Conservation (phyloP, 805 yeast genomes). For the Ogataea siamensis region DNA sequence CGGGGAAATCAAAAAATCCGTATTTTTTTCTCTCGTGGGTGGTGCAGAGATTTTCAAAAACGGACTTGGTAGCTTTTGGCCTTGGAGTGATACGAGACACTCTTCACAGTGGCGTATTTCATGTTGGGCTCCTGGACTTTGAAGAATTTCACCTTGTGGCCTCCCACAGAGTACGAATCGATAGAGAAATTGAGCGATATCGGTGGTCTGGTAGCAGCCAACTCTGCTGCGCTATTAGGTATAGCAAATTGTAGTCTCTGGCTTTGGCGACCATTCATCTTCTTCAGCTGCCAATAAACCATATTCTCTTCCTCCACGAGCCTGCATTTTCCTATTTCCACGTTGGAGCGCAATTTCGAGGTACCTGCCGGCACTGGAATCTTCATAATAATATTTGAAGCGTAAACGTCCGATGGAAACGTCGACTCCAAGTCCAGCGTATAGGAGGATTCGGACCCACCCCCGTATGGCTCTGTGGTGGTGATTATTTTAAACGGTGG, state of each 20-base stretch:
- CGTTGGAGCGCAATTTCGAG: slow-evolving; percentile 42
- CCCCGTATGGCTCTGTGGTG: slow-evolving; percentile 44
- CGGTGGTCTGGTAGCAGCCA: slow-evolving; percentile 76
- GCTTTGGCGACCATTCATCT: slow-evolving; percentile 66
- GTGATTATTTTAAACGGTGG: slow-evolving; percentile 72
- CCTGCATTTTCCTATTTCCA: slow-evolving; percentile 64
- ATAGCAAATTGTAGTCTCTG: slow-evolving; percentile 50
- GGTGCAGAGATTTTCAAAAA: slow-evolving; percentile 37
- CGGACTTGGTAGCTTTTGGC: slow-evolving; percentile 84
- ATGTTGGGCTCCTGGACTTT: slow-evolving; percentile 53
- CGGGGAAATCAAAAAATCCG: slow-evolving; percentile 1
- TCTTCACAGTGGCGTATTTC: slow-evolving; percentile 72
- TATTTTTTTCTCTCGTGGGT: background rate
- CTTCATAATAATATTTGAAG: slow-evolving; percentile 59
- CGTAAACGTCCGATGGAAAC: slow-evolving; percentile 55
- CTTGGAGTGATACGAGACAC: slow-evolving; percentile 78
- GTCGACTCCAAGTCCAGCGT: slow-evolving; percentile 61
- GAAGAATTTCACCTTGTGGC: slow-evolving; percentile 69
- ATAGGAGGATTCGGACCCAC: slow-evolving; percentile 45
- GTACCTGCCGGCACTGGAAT: slow-evolving; percentile 71
- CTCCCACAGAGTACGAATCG: slow-evolving; percentile 74
- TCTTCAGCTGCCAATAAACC: slow-evolving; percentile 67
- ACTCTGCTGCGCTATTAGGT: slow-evolving; percentile 30
- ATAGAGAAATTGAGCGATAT: slow-evolving; percentile 66
- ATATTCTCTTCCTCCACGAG: slow-evolving; percentile 63